Evolutionary conservation across 345 rosid genomes (phyloP).

Genomic region (Leavenworthia alabamica): DNA sequence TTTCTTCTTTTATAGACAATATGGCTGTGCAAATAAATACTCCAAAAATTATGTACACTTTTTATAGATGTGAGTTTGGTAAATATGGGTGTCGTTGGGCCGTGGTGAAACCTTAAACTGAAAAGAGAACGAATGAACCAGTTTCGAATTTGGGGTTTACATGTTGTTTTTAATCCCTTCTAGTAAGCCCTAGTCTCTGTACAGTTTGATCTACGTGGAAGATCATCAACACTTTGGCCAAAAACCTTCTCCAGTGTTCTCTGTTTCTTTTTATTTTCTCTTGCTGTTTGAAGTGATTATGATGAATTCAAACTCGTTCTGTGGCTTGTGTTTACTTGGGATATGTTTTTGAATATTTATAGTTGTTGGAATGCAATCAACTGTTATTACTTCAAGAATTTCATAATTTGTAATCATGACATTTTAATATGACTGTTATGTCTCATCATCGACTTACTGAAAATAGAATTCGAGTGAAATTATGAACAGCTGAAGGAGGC

Average conservation of each 20-base stretch:
- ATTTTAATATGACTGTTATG: not conserved
- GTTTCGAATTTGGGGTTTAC: constrained; percentile 8
- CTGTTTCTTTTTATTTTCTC: not conserved
- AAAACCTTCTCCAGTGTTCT: not conserved
- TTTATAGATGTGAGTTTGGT: constrained; percentile 17
- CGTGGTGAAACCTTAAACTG: constrained; percentile 10
- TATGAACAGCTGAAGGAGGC: constrained; percentile 52
- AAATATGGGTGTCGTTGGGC: constrained; percentile 13
- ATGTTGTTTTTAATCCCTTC: constrained; percentile 20
- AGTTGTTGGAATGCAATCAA: not conserved
- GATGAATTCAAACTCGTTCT: not conserved
- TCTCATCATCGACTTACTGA: not conserved
- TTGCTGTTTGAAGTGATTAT: not conserved
- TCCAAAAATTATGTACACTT: constrained; percentile 10
- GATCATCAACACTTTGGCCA: constrained; percentile 11
- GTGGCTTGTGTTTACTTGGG: not conserved
- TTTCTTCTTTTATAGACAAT: not conserved
- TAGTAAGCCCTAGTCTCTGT: constrained; percentile 23
- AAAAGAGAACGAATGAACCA: not conserved
- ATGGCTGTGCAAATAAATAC: not conserved
- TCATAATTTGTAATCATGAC: not conserved
- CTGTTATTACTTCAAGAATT: not conserved
- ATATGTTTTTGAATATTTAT: not conserved
- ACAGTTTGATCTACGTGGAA: constrained; percentile 21
- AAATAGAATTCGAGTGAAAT: constrained; percentile 44